Evolutionary conservation across 345 rosid genomes (phyloP), one percentile per base, ranked within the genome.

Genomic region (Balakata baccata): DNA sequence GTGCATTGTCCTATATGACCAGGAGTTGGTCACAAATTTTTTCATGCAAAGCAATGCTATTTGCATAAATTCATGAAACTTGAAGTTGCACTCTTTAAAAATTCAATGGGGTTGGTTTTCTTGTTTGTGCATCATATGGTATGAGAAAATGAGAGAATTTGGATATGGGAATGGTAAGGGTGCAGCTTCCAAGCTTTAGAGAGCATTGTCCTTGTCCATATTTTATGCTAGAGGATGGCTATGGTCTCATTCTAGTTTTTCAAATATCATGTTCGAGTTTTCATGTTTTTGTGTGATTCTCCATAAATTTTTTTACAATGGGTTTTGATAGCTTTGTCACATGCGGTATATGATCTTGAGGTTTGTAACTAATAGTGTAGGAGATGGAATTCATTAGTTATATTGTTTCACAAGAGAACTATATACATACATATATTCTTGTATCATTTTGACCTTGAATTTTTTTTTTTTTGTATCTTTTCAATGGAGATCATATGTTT

Each of bases 101-200:
- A 20, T 58, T 41, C 46, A 51, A 68, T 20, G 34, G 34, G 57
- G 18, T 50, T 41, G 57, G 72, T 72, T 61, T 61, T 64, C 34
- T 22, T 29, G 34, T 29, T 29, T 29, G 34, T 18, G 38, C 59
- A 14, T 68, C 13, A 64, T 72, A 61, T 65, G 61, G 75, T 72
- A 51, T 41, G 23, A 14, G 38, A 72, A 70, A 69, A 41, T 60
- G 22, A 60, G 68, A 22, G 11, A 17, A 29, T 77, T 70, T 74
- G 72, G 58, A 61, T 71, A n/a, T 52, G 58, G 82, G 57, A 46
- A 46, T 68, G 62, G 68, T 52, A 67, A 74, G 43, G 76, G 64
- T 66, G 70, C 77, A 50, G 74, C 74, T 75, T 62, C 61, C 76
- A 72, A 76, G 72, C 63, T 74, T 69, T 68, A 70, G 66, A 61